Base-by-base conservation (phyloP, 2,329 filamentous ascomycete genomes). In the Aureobasidium sp. region DNA sequence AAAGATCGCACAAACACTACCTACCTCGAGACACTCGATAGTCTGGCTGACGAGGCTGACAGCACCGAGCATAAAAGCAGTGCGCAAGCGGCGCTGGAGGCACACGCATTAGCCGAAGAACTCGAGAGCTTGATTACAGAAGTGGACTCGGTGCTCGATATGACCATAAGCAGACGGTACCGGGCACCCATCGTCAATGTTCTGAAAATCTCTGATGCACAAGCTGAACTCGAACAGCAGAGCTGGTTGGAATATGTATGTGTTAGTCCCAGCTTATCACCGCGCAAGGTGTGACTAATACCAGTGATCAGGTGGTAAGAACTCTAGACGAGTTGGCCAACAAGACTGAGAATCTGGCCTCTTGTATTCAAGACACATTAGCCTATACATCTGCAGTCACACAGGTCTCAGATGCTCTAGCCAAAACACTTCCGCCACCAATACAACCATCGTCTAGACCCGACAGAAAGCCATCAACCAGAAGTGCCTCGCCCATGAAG, bases 141-240 rank as follows among this genome's bases (percentile, higher is more conserved):
- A 73, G 89, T 93, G 47, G 79, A 91, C 0, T 88, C 90, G 0
- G 88, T 93, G 2, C 87, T 90, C 9, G 88, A 91, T 68, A 93
- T 93, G 88, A 88, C 90, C 0, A 84, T 90, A 1, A 89, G 93
- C 69, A 87, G 91, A 70, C 88, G 92, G 72, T 85, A 90, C 69
- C 81, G 91, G 6, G 85, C 88, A 67, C 90, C 91, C 0, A 87
- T 90, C 1, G 77, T 88, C 8, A 75, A 78, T 15, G 72, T 73
- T 29, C 75, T 80, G 63, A 70, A 78, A 27, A 72, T 77, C 13
- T 76, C 75, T 29, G 75, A 78, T 31, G 71, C 73, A 36, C 78
- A 81, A 53, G 70, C 72, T 29, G 69, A 68, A n/a, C 72, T 74
- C 47, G 76, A 80, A 42, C 75, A 77, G 33, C 73, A 72, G 18